Evolutionary conservation across 306 rosid genomes (phyloP).

Genomic region (Medicago ruthenica): DNA sequence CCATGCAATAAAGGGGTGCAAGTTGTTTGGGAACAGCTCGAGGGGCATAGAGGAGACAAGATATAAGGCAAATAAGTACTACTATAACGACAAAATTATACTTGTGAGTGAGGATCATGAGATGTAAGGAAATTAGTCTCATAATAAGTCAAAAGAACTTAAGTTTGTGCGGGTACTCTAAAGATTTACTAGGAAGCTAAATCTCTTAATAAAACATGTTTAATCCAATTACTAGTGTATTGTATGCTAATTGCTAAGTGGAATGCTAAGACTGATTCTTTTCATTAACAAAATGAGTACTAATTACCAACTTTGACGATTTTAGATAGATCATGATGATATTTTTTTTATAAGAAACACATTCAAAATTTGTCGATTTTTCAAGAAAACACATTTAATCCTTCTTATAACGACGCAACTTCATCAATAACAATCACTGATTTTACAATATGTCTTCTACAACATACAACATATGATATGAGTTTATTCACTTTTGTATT

Average conservation of each 20-base stretch:
- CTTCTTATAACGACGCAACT: background rate
- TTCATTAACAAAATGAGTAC: background rate
- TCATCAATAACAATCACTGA: background rate
- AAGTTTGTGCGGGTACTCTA: background rate
- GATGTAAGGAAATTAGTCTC: background rate
- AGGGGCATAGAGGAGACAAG: background rate
- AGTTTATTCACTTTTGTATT: constrained; percentile 15
- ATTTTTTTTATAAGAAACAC: background rate
- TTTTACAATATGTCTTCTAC: background rate
- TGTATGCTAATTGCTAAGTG: background rate
- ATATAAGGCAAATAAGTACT: background rate
- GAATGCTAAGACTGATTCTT: background rate
- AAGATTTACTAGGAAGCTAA: background rate
- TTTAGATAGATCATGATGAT: background rate
- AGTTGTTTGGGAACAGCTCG: background rate
- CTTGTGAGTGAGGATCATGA: background rate
- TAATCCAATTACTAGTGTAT: background rate
- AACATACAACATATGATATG: background rate
- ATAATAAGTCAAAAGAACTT: background rate
- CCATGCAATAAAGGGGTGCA: background rate
- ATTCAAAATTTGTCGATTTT: background rate
- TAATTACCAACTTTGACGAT: background rate
- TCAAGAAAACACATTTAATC: background rate
- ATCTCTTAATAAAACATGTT: background rate
- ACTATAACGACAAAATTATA: background rate